Conservation (phyloP, 257 asterid genomes). For the Ehretia macrophylla region DNA sequence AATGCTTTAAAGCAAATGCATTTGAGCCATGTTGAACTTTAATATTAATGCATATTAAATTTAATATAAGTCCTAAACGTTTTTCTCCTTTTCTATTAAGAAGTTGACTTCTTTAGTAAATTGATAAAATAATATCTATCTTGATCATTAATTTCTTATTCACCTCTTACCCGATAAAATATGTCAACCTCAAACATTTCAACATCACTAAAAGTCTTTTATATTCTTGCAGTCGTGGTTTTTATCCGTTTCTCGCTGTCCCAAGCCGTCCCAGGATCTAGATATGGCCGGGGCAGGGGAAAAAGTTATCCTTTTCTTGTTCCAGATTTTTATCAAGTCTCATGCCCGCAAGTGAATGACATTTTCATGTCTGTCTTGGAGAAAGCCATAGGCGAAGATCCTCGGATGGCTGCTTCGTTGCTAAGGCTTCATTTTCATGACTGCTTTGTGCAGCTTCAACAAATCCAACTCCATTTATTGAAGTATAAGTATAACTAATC, state of each 20-base stretch:
- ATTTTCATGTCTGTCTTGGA: slow-evolving; percentile 69
- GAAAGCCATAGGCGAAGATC: slow-evolving; percentile 50
- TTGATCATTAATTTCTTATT: too few relatives aligned
- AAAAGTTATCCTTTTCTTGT: slow-evolving; percentile 26
- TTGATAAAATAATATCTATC: too few relatives aligned
- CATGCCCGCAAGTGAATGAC: slow-evolving; percentile 79
- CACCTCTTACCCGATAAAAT: too few relatives aligned
- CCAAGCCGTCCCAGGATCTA: slow-evolving; percentile 34
- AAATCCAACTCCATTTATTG: not conserved
- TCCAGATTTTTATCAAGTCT: slow-evolving; percentile 43
- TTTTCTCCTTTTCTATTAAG: too few relatives aligned
- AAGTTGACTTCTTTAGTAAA: too few relatives aligned
- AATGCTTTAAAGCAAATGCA: too few relatives aligned
- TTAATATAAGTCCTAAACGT: too few relatives aligned
- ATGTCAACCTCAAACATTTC: too few relatives aligned
- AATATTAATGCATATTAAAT: too few relatives aligned
- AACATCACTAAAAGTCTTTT: not conserved
- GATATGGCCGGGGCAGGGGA: slow-evolving; percentile 15
- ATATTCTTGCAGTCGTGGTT: not conserved
- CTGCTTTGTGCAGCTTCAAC: slow-evolving; percentile 23
- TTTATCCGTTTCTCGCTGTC: slow-evolving; percentile 20
- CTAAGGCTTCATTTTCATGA: slow-evolving; percentile 70
- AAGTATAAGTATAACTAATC: not conserved
- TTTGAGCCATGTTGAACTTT: too few relatives aligned
- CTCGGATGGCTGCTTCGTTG: slow-evolving; percentile 77